Percentiles rank a stretch among this genome's conserved stretches.
These are phyloP conservation scores for Neurospora sp. DNA, from an alignment of 495 filamentous ascomycete genomes.

Conservation along the genomic window DNA sequence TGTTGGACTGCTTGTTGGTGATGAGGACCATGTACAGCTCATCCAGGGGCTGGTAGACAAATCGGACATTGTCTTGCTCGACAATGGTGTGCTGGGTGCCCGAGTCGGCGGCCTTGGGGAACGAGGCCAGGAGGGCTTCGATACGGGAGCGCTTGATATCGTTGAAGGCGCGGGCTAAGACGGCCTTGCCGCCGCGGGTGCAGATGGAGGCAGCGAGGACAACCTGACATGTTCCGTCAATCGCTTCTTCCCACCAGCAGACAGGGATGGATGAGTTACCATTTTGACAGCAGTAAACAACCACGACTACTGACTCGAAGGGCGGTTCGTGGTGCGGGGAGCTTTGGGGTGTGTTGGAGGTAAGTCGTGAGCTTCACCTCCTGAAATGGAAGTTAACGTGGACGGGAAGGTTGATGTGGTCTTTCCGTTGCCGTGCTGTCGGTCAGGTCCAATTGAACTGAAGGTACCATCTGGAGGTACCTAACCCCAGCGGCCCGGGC, in stretches of 20 bases:
- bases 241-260: background rate
- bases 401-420: conserved; percentile 17
- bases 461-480: background rate
- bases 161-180: conserved; percentile 91
- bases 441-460: background rate
- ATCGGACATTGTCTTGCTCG: conserved; percentile 98
- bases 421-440: conserved; percentile 8
- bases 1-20: conserved; percentile 98
- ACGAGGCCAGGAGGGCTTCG: conserved; percentile 90
- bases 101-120: conserved; percentile 91
- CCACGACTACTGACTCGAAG: background rate
- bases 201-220: conserved; percentile 98
- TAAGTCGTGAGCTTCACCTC: conserved; percentile 14
- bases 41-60: conserved; percentile 96
- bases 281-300: conserved; percentile 11
- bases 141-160: conserved; percentile 93
- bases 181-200: conserved; percentile 93
- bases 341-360: background rate
- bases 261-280: conserved; percentile 4
- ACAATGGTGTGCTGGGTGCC: conserved; percentile 95
- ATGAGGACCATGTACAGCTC: conserved; percentile 99
- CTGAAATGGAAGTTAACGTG: background rate
- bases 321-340: background rate
- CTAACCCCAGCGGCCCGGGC: background rate
- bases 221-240: conserved; percentile 42